Percentiles rank a stretch among this genome's conserved stretches.
phyloP scores from a whole-genome alignment of 1,284 basidiomycete genomes.

The Taiwanofungus camphoratus region DNA sequence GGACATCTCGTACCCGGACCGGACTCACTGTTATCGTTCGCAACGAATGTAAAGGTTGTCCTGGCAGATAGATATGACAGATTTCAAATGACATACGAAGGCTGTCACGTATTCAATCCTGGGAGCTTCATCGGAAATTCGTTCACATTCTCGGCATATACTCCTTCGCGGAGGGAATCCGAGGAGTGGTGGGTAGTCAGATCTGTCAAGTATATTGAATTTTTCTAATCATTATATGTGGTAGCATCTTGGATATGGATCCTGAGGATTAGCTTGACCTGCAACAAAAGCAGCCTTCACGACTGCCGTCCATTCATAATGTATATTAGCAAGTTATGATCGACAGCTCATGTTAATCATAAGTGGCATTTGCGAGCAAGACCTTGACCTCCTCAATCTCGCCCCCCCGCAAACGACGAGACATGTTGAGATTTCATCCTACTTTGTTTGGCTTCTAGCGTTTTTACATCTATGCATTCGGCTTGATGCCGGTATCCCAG shows the following conservation, averaged over 20 bases:
- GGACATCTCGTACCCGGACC: too few species aligned
- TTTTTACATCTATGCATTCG: too few species aligned
- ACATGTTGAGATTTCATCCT: too few species aligned
- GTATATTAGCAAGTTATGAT: too few species aligned
- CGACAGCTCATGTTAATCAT: too few species aligned
- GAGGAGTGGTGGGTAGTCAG: slow-evolving; percentile 60
- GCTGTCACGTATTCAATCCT: slow-evolving; percentile 98
- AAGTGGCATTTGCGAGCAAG: too few species aligned
- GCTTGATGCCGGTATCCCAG: too few species aligned
- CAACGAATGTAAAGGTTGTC: slow-evolving; percentile 71
- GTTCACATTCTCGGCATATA: slow-evolving; percentile 85
- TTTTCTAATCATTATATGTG: not conserved
- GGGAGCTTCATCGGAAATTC: slow-evolving; percentile 81
- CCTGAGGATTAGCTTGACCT: not conserved
- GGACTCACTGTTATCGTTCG: too few species aligned
- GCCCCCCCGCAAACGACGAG: too few species aligned
- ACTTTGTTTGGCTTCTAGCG: too few species aligned
- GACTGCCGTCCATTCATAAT: too few species aligned
- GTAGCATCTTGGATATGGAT: slow-evolving; percentile 2
- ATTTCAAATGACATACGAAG: slow-evolving; percentile 95
- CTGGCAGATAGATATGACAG: slow-evolving; percentile 96
- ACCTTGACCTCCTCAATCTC: too few species aligned
- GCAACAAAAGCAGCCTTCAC: not conserved
- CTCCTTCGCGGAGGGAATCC: slow-evolving; percentile 70
- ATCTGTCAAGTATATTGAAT: not conserved